Percentiles rank a stretch among this genome's conserved stretches.
phyloP scores from a whole-genome alignment of 1,284 basidiomycete genomes.

The Ganoderma boninense region DNA sequence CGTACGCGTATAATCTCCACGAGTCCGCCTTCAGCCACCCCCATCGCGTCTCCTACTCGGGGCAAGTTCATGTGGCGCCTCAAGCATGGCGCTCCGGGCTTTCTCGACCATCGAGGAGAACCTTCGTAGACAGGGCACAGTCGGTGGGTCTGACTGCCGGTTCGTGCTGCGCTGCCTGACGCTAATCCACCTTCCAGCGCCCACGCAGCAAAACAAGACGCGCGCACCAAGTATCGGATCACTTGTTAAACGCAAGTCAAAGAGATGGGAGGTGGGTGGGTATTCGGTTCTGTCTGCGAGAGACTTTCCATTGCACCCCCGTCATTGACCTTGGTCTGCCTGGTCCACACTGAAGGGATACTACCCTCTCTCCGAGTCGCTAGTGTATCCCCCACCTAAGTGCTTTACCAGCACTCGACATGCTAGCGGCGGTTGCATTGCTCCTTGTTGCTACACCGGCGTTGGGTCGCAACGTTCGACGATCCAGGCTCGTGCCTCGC shows the following conservation, averaged over 20 bases:
- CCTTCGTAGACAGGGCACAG: not conserved
- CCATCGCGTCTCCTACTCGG: not conserved
- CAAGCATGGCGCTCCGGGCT: not conserved
- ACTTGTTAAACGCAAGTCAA: not conserved
- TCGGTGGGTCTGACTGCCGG: not conserved
- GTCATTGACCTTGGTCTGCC: not conserved
- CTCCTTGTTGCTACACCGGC: not conserved
- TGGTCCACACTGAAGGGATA: not conserved
- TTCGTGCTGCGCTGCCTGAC: not conserved
- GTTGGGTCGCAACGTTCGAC: not conserved
- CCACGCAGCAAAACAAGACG: not conserved
- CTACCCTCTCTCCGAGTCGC: not conserved
- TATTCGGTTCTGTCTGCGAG: not conserved
- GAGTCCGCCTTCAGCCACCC: not conserved
- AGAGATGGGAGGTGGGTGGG: not conserved
- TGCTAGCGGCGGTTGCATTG: constrained; percentile 5
- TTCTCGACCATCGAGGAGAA: not conserved
- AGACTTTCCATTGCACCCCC: not conserved
- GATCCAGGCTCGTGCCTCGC: not conserved
- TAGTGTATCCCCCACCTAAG: not conserved
- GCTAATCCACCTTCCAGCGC: not conserved
- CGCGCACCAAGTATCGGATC: not conserved
- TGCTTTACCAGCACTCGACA: not conserved
- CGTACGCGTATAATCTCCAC: not conserved
- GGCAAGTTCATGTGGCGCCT: not conserved